Percentiles rank a stretch among this genome's conserved stretches.
These are phyloP conservation scores for Boletus nobilissimus DNA, from an alignment of 1,284 basidiomycete species.

Conservation along the genomic window DNA sequence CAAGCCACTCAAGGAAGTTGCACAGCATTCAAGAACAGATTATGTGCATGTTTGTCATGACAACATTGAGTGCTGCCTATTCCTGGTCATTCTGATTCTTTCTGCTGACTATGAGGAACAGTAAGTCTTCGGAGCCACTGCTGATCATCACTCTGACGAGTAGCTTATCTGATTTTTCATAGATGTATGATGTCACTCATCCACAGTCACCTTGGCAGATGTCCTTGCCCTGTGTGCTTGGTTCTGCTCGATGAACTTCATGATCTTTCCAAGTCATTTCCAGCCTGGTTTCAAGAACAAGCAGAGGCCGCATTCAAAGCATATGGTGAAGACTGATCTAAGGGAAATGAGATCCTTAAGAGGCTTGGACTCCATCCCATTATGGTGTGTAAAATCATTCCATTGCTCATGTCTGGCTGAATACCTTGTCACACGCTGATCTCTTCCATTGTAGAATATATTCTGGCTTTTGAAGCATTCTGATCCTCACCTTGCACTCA, in stretches of 20 bases:
- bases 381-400: not conserved
- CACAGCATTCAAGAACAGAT: not conserved
- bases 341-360: not conserved
- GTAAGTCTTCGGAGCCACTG: constrained; percentile 12
- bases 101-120: constrained; percentile 36
- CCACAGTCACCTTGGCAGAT: constrained; percentile 19
- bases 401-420: not conserved
- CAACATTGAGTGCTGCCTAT: constrained; percentile 13
- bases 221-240: constrained; percentile 28
- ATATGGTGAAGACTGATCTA: not conserved
- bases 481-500: not conserved
- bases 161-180: not conserved
- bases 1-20: constrained; percentile 28
- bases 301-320: not conserved
- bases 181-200: constrained; percentile 36
- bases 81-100: constrained; percentile 30
- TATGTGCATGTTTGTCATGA: constrained; percentile 25
- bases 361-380: not conserved
- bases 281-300: not conserved
- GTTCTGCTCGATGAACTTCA: constrained; percentile 18
- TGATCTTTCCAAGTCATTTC: constrained; percentile 18
- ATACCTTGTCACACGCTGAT: not conserved
- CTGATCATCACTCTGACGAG: not conserved
- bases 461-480: not conserved
- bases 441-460: not conserved